phyloP scores from a whole-genome alignment of 1,139 yeast genomes.

The Waltiozyma sp. region DNA sequence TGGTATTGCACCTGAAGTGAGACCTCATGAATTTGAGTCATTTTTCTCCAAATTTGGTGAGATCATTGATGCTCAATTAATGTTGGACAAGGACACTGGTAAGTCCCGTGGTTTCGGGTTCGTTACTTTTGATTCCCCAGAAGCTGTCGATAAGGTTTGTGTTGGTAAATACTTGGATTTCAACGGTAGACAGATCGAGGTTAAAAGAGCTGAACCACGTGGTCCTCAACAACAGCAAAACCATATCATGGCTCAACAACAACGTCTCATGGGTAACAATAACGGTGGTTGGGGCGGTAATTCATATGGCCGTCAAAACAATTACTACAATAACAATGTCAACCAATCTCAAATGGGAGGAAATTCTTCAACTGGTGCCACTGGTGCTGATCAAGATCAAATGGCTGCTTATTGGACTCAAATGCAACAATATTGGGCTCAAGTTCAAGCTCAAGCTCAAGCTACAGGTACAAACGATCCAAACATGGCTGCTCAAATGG shows the following conservation, averaged over 20 bases:
- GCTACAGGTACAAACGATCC: constrained; percentile 23
- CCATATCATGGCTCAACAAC: constrained; percentile 25
- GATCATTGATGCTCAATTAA: constrained; percentile 91
- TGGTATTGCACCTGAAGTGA: constrained; percentile 93
- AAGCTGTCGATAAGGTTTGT: constrained; percentile 88
- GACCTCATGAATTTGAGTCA: constrained; percentile 80
- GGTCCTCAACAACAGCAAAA: constrained; percentile 39
- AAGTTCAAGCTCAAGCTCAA: constrained; percentile 30
- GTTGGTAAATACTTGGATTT: constrained; percentile 72
- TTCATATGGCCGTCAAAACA: neutral
- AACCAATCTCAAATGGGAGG: constrained; percentile 17
- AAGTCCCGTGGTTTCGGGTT: constrained; percentile 97
- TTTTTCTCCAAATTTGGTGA: constrained; percentile 87
- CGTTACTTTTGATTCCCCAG: constrained; percentile 91
- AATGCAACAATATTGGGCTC: constrained; percentile 69
- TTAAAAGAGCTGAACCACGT: constrained; percentile 97
- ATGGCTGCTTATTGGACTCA: constrained; percentile 84
- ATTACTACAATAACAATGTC: constrained; percentile 17
- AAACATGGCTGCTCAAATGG: constrained; percentile 22
- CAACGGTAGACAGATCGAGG: constrained; percentile 89
- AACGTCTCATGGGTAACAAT: constrained; percentile 16
- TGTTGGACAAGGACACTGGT: constrained; percentile 97
- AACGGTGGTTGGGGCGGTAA: constrained; percentile 3
- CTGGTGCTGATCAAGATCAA: constrained; percentile 58
- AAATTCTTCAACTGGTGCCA: neutral